Evolutionary conservation across 495 filamentous ascomycete species (phyloP).

Genomic region (Hypoxylon crocopeplum): DNA sequence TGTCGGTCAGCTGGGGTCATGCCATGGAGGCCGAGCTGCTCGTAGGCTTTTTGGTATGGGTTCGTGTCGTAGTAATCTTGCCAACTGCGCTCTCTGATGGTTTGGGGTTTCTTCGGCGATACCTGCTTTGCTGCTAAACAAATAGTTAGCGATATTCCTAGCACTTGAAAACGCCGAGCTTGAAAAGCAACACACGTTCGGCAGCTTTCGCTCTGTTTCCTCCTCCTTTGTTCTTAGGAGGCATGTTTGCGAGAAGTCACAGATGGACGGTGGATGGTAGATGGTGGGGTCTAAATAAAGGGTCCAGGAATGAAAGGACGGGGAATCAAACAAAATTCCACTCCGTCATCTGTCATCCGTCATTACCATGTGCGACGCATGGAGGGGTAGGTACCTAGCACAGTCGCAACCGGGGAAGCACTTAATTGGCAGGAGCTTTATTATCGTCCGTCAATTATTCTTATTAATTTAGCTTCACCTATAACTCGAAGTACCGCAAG

Average conservation of each 20-base stretch:
- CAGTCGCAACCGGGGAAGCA: too few relatives aligned
- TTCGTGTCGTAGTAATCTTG: conserved; percentile 47
- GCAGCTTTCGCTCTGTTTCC: conserved; percentile 31
- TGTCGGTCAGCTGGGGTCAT: conserved; percentile 47
- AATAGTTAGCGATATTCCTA: conserved; percentile 12
- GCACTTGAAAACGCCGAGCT: neutral
- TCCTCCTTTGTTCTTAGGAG: conserved; percentile 41
- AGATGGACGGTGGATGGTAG: neutral
- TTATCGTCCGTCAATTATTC: neutral
- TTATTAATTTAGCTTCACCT: neutral
- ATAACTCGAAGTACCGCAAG: too few relatives aligned
- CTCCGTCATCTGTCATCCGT: neutral
- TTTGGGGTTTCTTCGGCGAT: conserved; percentile 34
- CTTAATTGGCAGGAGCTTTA: too few relatives aligned
- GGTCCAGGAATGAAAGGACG: conserved; percentile 3
- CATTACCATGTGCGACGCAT: neutral
- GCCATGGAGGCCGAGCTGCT: conserved; percentile 41
- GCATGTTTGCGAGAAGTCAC: conserved; percentile 20
- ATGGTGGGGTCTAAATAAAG: conserved; percentile 35
- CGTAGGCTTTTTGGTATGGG: conserved; percentile 44
- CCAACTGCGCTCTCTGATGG: conserved; percentile 44
- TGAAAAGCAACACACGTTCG: conserved; percentile 33
- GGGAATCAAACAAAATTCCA: conserved; percentile 19
- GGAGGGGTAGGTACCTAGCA: conserved; percentile 28
- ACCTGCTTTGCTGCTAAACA: conserved; percentile 29